Evolutionary conservation across 2,329 filamentous ascomycete species (phyloP).

Genomic region (Cladorrhinum sp.): DNA sequence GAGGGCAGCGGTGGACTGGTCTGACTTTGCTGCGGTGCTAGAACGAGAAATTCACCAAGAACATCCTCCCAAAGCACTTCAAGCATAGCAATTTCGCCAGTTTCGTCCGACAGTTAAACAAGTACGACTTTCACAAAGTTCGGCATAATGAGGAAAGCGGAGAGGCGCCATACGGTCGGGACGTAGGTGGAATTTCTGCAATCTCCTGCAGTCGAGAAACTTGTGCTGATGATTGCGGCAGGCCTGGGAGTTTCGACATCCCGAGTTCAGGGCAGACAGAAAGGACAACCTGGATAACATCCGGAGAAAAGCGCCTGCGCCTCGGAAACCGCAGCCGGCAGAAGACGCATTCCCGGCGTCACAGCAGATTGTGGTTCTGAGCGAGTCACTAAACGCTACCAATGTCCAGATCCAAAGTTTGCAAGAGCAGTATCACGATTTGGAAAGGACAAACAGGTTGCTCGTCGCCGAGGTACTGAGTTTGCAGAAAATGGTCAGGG

Average conservation of each 20-base stretch:
- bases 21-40: conserved; percentile 36
- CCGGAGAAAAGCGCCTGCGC: conserved; percentile 87
- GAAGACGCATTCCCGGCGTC: conserved; percentile 75
- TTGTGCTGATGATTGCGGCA: conserved; percentile 40
- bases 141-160: conserved; percentile 84
- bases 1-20: conserved; percentile 23
- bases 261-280: conserved; percentile 91
- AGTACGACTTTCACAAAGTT: conserved; percentile 98
- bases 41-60: conserved; percentile 98
- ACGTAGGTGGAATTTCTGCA: conserved; percentile 48
- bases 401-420: conserved; percentile 89
- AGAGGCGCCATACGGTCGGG: conserved; percentile 75
- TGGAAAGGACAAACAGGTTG: conserved; percentile 61
- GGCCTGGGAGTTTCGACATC: conserved; percentile 97
- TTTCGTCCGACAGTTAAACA: conserved; percentile 93
- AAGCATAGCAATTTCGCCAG: conserved; percentile 99
- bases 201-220: background rate
- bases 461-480: conserved; percentile 60
- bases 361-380: conserved; percentile 86
- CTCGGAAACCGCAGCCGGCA: conserved; percentile 65
- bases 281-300: conserved; percentile 98
- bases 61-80: conserved; percentile 95
- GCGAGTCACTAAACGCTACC: conserved; percentile 82
- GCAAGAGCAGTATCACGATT: conserved; percentile 78
- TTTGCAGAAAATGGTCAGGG: conserved; percentile 58